Evolutionary conservation across 2,329 filamentous ascomycete genomes (phyloP).

Genomic region (Trichoderma atrobrunneum): DNA sequence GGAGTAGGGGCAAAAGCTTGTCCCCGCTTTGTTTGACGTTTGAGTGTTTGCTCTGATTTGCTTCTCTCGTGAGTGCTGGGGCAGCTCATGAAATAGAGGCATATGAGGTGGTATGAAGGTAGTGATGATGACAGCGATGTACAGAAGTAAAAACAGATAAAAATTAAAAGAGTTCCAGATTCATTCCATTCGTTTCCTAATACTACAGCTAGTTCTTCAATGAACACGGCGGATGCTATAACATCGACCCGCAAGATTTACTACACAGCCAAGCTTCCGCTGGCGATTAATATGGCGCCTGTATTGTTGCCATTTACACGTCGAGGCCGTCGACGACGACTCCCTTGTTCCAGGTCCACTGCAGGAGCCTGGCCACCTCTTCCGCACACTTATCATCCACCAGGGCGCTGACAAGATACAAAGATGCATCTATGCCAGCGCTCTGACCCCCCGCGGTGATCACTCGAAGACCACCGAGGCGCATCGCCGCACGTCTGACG

Average conservation of each 20-base stretch:
- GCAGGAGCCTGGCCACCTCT: conserved; percentile 71
- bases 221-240: conserved; percentile 8
- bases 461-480: conserved; percentile 66
- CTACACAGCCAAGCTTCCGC: conserved; percentile 20
- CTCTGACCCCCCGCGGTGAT: conserved; percentile 78
- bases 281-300: conserved; percentile 18
- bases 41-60: neutral
- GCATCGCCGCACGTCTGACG: conserved; percentile 72
- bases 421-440: conserved; percentile 75
- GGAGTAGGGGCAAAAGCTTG: neutral
- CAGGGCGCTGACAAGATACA: conserved; percentile 82
- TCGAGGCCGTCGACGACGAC: conserved; percentile 81
- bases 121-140: no score
- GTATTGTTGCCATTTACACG: conserved; percentile 52
- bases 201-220: conserved; percentile 16
- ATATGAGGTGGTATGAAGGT: neutral
- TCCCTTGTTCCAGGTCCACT: conserved; percentile 84
- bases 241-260: conserved; percentile 8
- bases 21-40: neutral
- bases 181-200: conserved; percentile 19
- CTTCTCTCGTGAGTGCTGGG: neutral
- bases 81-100: neutral
- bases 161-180: neutral
- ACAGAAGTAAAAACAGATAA: neutral
- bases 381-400: conserved; percentile 73